Percentiles rank a stretch among this genome's conserved stretches.
Evolutionary conservation across 129 eudicot genomes (phyloP).

Genomic region (Sambucus nigra): DNA sequence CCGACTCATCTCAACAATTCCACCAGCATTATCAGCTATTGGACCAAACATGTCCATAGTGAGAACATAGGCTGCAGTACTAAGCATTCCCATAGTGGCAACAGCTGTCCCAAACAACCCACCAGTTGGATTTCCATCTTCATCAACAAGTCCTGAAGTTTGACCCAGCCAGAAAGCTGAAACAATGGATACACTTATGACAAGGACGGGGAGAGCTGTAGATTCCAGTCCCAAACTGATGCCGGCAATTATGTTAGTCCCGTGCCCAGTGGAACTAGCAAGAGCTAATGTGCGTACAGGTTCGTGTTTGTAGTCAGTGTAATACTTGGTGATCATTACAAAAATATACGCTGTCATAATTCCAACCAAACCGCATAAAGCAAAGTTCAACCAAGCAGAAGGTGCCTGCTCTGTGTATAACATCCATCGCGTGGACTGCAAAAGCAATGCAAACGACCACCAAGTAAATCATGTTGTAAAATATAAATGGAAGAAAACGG

Average conservation of each 20-base stretch:
- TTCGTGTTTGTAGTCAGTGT: constrained; percentile 94
- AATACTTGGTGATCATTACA: constrained; percentile 86
- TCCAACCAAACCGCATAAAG: constrained; percentile 91
- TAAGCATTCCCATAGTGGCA: constrained; percentile 99
- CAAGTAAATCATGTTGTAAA: constrained; percentile 4
- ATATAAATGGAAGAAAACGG: constrained; percentile 8
- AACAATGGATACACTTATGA: constrained; percentile 65
- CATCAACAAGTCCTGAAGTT: constrained; percentile 90
- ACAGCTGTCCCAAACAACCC: constrained; percentile 99
- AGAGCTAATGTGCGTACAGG: constrained; percentile 88
- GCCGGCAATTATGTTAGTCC: constrained; percentile 94
- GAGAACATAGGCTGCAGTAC: constrained; percentile 94
- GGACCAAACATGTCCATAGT: constrained; percentile 99
- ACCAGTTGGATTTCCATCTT: constrained; percentile 80
- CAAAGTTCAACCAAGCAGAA: constrained; percentile 89
- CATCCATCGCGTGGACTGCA: constrained; percentile 97
- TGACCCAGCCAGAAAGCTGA: constrained; percentile 93
- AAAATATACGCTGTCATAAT: constrained; percentile 78
- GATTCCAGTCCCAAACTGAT: constrained; percentile 92
- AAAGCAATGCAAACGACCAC: constrained; percentile 12
- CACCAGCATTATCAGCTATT: constrained; percentile 99
- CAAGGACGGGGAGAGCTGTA: constrained; percentile 93
- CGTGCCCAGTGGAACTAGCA: constrained; percentile 94
- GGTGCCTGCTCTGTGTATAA: constrained; percentile 97
- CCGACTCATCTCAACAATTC: constrained; percentile 99